Evolutionary conservation across 352 stramenopile species (phyloP), one percentile per base, ranked within the genome.

Genomic region (Pythium plurisporium): DNA sequence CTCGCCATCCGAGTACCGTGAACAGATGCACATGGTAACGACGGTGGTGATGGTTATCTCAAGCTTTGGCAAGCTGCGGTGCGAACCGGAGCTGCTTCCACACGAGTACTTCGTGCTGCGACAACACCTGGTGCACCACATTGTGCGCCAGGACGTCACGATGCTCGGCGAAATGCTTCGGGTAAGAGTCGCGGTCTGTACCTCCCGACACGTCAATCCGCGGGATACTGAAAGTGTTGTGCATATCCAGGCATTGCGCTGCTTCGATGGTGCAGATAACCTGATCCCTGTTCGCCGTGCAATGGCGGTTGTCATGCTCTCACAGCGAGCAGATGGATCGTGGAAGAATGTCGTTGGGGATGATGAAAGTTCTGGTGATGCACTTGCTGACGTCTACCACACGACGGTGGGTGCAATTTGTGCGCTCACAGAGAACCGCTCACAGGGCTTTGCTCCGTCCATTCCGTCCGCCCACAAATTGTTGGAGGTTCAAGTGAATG

Each of bases 61-160:
- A 19, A 81, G 89, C 55, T 94, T 89, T 67, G 83, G 86, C 48
- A 73, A 61, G 26, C 63, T 96, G 25, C 70, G 70, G 12, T 93
- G 83, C 49, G 81, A 93, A 27, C 72, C 70, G 17, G 80, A 96
- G 20, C 72, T 96, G 38, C 73, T 97, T 37, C 85, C 87, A 17
- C 87, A 96, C 62, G 89, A 97, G 65, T 96, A 95, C 49, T 86
- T 83, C n/a, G 96, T 95, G 51, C 66, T 97, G 25, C 79, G 76
- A 5, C 78, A 95, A 59, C 83, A 96, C 50, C 69, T 96, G 37
- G 73, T 89, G 20, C 72, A 82, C 50, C 77, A 90, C 14, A 67
- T 96, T 42, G 70, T 82, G 19, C 84, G 82, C 19, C 81, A 93
- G 57, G 83, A 96, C 59, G 57, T 82, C 3, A 54, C 77, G n/a